These are phyloP conservation scores for Xylariaceae sp. DNA, from an alignment of 2,329 filamentous ascomycete species.

Conservation along the genomic window DNA sequence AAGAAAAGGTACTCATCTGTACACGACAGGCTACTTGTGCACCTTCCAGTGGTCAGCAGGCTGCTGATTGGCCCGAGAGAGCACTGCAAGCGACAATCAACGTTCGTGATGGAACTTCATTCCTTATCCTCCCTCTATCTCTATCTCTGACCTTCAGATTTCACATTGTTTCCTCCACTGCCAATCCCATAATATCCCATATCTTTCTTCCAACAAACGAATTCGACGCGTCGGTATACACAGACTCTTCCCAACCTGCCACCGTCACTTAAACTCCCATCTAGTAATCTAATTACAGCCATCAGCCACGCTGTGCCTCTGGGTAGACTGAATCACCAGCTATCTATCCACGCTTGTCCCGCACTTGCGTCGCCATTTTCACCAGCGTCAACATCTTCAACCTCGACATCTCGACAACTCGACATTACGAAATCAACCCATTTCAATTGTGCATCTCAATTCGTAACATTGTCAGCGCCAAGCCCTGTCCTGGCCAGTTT, in stretches of 20 bases:
- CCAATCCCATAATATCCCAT: background rate
- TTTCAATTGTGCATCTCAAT: background rate
- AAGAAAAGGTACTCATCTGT: background rate
- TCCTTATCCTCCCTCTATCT: background rate
- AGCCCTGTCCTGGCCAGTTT: background rate
- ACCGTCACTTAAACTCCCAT: background rate
- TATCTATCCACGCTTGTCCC: background rate
- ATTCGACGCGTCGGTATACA: background rate
- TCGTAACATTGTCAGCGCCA: no score
- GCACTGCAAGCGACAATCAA: background rate
- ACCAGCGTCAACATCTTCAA: background rate
- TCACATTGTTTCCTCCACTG: background rate
- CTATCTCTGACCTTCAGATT: background rate
- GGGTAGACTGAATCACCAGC: background rate
- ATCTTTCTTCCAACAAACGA: background rate
- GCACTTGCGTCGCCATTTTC: background rate
- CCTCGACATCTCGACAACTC: background rate
- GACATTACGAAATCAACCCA: background rate
- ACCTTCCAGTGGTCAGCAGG: background rate
- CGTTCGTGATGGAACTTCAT: background rate
- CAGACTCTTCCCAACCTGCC: background rate
- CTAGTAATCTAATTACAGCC: background rate
- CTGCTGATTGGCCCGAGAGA: background rate
- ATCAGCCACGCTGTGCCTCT: background rate
- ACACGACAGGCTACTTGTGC: background rate